Evolutionary conservation across 1,284 basidiomycete species (phyloP).

Genomic region (Ustilago esculenta): DNA sequence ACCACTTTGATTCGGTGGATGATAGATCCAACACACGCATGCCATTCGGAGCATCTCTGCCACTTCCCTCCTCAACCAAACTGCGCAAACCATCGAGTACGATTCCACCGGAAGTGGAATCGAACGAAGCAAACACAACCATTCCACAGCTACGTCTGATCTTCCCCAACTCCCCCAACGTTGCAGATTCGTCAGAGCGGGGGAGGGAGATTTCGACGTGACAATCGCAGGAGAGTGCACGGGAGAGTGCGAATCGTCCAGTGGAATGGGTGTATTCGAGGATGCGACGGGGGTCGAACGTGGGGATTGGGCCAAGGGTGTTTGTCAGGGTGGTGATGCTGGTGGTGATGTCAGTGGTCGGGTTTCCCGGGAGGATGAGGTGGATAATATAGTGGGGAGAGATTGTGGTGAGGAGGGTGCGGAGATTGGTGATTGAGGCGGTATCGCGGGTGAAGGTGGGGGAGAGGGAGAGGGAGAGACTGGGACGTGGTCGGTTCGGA

Average conservation of each 20-base stretch:
- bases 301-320: conserved; percentile 3
- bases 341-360: conserved; percentile 14
- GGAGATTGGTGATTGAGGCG: conserved; percentile 7
- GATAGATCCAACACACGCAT: conserved; percentile 41
- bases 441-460: conserved; percentile 18
- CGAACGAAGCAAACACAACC: conserved; percentile 25
- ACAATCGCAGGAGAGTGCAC: conserved; percentile 43
- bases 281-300: conserved; percentile 25
- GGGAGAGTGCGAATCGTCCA: conserved; percentile 29
- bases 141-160: conserved; percentile 18
- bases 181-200: not conserved
- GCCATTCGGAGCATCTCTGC: conserved; percentile 25
- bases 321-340: conserved; percentile 7
- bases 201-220: conserved; percentile 31
- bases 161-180: conserved; percentile 23
- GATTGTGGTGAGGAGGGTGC: conserved; percentile 16
- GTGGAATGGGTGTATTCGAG: conserved; percentile 32
- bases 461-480: conserved; percentile 28
- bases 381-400: conserved; percentile 31
- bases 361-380: conserved; percentile 39
- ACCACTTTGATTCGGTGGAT: too few species aligned
- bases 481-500: conserved; percentile 4
- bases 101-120: too few species aligned
- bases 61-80: too few species aligned
- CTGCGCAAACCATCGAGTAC: too few species aligned